These are phyloP conservation scores for Cytospora piceicola DNA, from an alignment of 2,329 filamentous ascomycete genomes.

Conservation along the genomic window DNA sequence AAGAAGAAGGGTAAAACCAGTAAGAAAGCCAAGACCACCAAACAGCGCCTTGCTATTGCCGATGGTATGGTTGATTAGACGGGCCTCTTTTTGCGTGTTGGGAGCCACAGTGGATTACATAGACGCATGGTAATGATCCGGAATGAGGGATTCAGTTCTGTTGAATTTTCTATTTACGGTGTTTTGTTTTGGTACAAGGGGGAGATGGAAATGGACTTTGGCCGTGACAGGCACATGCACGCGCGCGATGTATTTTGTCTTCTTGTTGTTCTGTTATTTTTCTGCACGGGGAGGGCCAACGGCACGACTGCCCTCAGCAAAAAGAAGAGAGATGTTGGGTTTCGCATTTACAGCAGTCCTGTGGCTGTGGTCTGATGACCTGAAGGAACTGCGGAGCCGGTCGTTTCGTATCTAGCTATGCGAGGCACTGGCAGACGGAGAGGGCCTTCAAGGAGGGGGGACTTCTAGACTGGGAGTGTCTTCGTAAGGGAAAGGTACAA, in stretches of 20 bases:
- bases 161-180: neutral
- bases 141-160: neutral
- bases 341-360: neutral
- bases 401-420: neutral
- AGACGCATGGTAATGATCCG: neutral
- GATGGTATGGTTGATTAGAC: conserved; percentile 56
- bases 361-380: neutral
- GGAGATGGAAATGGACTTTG: neutral
- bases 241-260: neutral
- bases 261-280: neutral
- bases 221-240: neutral
- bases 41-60: conserved; percentile 69
- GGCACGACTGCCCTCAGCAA: neutral
- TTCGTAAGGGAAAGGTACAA: neutral
- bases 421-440: neutral
- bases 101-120: neutral
- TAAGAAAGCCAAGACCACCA: conserved; percentile 70
- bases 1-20: conserved; percentile 61
- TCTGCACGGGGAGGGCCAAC: neutral
- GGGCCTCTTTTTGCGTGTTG: neutral
- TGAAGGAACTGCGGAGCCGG: neutral
- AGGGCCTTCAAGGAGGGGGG: neutral
- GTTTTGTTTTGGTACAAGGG: neutral
- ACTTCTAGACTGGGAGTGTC: neutral
- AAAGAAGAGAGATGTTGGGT: neutral